Base-by-base conservation (phyloP, 768 basidiomycete species). In the Termitomyces sp. region DNA sequence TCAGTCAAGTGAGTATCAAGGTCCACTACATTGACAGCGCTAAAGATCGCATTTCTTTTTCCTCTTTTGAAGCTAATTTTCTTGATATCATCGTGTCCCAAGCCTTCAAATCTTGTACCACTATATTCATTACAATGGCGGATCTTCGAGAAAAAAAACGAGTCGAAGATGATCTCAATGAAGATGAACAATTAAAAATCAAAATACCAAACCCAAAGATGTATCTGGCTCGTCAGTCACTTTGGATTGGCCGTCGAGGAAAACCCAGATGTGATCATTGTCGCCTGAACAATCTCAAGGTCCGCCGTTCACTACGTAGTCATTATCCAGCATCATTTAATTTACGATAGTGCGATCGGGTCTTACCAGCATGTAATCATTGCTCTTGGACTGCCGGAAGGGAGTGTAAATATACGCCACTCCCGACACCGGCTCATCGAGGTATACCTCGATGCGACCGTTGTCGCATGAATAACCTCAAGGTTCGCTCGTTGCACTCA, bases 261-360 rank as follows among this genome's bases (percentile, higher is more conserved):
- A 89, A 89, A 68, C 87, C 88, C 65, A 80, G 88, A 53, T 89
- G 88, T 67, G 88, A 89, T 74, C 82, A 87, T 66, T 89, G 88
- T 74, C 85, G 88, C 37, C 68, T 83, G 59, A 86, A 86, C 69
- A 89, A 89, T 74, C 76, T 89, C 62, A 89, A 88, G 78, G 88
- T 87, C 59, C 68, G 84, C 76, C 59, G 48, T 56, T 37, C 31
- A 57, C 66, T 38, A 38, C 43, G 58, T 55, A 57, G 38, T 55
- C 32, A 29, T 45, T 38, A 17, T 43, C 10, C 34, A 45, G 56
- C 54, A 57, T 59, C 52, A 42, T 53, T 48, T 65, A 53, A 59
- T 69, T 51, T 48, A 52, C 60, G 53, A 51, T 57, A 89, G 88
- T 89, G 88, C 67, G 88, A 89, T 70, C 82, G 88, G 59, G 83